Conservation (phyloP, 129 eudicot genomes). For the Daucus carota region DH1_v3.0 NC_030387.2:2707501-2708000, state of each 20-base stretch:
- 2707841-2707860: neutral
- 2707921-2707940: neutral
- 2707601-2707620: too few species aligned
- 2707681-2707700: too few species aligned
- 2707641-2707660: too few species aligned
- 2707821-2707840: neutral
- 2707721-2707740: too few species aligned
- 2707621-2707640: too few species aligned
- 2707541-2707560: too few species aligned
- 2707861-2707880: neutral
- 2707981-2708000: neutral
- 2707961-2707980: slow-evolving; percentile 1
- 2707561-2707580: too few species aligned
- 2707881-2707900: neutral
- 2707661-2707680: too few species aligned
- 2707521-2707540: too few species aligned
- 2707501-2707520: too few species aligned
- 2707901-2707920: neutral
- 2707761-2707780: neutral
- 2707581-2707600: too few species aligned
- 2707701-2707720: too few species aligned
- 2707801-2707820: neutral
- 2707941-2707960: neutral
- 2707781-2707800: neutral
- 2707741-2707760: neutral